Conservation (phyloP, 192 early-diverging fungal genomes). For the Bifiguratus adelaidae region DNA sequence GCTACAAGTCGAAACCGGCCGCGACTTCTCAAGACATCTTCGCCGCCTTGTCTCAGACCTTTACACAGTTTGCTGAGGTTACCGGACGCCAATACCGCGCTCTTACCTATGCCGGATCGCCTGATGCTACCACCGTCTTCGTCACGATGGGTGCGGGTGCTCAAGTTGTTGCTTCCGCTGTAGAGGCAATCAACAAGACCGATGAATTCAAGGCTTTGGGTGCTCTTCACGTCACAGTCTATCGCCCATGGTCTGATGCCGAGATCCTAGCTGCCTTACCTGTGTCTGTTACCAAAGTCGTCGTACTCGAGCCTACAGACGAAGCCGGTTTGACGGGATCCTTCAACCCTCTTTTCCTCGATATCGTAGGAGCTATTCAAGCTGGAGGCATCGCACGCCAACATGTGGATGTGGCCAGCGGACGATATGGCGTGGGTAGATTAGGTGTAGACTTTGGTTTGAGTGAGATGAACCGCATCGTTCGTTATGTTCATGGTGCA, state of each 20-base stretch:
- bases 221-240: conserved; percentile 61
- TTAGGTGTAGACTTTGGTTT: too few species aligned
- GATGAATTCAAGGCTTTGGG: conserved; percentile 36
- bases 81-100: conserved; percentile 50
- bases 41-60: not conserved
- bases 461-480: too few species aligned
- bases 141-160: conserved; percentile 65
- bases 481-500: too few species aligned
- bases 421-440: conserved; percentile 33
- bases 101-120: conserved; percentile 58
- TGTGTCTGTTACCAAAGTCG: conserved; percentile 42
- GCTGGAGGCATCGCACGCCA: conserved; percentile 20
- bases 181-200: conserved; percentile 8
- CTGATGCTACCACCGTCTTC: conserved; percentile 59
- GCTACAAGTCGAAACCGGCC: conserved; percentile 7
- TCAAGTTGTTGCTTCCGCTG: conserved; percentile 28
- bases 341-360: conserved; percentile 79
- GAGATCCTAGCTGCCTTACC: conserved; percentile 50
- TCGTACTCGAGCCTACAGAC: conserved; percentile 51
- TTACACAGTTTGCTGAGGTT: conserved; percentile 34
- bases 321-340: conserved; percentile 46
- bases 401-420: conserved; percentile 32
- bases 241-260: conserved; percentile 64
- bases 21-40: not conserved
- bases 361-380: conserved; percentile 66